A percentile compares a stretch with the other conserved stretches of the same genome.
Conservation (phyloP, 1,139 yeast species). For the Yamadazyma buinensis region DNA sequence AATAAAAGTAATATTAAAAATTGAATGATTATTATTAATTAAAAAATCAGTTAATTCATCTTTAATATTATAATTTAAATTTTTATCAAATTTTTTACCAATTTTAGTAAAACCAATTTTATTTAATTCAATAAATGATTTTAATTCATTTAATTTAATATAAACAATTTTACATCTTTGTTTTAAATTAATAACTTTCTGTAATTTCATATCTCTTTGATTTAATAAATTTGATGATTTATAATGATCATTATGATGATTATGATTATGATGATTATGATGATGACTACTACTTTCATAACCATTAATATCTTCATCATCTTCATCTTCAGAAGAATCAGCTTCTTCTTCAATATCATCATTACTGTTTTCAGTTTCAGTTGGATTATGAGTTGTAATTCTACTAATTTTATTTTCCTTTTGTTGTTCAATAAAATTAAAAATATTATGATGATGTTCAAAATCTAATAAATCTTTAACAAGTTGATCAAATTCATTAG, state of each 20-base stretch:
- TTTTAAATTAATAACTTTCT: slow-evolving; percentile 62
- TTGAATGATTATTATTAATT: slow-evolving; percentile 38
- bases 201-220: slow-evolving; percentile 47
- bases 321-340: slow-evolving; percentile 34
- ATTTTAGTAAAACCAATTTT: slow-evolving; percentile 86
- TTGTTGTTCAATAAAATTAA: slow-evolving; percentile 20
- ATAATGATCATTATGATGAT: too few species aligned
- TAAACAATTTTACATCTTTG: slow-evolving; percentile 63
- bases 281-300: too few species aligned
- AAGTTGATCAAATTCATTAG: slow-evolving; percentile 42
- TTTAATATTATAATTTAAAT: slow-evolving; percentile 59
- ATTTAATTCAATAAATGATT: slow-evolving; percentile 78
- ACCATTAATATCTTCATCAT: too few species aligned
- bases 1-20: slow-evolving; percentile 36
- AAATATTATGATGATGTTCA: slow-evolving; percentile 27
- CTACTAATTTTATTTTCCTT: slow-evolving; percentile 17
- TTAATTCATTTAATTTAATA: slow-evolving; percentile 77
- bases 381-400: slow-evolving; percentile 22
- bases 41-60: slow-evolving; percentile 46
- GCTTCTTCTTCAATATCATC: slow-evolving; percentile 30
- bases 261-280: too few species aligned
- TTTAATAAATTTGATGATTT: slow-evolving; percentile 39
- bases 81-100: slow-evolving; percentile 86
- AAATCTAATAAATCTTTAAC: slow-evolving; percentile 34
- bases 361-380: slow-evolving; percentile 19